phyloP scores from a whole-genome alignment of 257 asterid species.

The Mitragyna speciosa region DNA sequence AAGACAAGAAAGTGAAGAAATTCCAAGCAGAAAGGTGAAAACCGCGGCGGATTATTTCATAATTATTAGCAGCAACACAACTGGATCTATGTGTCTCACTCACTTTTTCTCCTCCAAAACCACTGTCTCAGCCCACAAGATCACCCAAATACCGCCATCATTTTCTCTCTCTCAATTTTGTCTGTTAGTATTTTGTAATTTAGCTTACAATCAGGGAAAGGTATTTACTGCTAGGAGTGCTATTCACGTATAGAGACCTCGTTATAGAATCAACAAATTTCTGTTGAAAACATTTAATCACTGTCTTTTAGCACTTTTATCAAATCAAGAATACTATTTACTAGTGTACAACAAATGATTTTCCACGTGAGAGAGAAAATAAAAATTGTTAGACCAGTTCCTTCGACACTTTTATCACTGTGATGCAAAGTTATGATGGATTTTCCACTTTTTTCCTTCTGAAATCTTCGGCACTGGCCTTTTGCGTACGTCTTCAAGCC shows the following conservation, averaged over 20 bases:
- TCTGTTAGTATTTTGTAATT: slow-evolving; percentile 35
- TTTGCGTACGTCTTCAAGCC: slow-evolving; percentile 23
- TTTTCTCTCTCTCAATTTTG: slow-evolving; percentile 9
- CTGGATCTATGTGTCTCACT: neutral
- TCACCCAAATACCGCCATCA: slow-evolving; percentile 22
- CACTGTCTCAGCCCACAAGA: slow-evolving; percentile 31
- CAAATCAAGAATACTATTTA: neutral
- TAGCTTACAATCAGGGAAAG: slow-evolving; percentile 15
- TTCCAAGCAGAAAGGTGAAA: neutral
- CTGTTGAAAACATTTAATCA: neutral
- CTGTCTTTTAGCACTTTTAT: slow-evolving; percentile 15
- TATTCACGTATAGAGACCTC: neutral
- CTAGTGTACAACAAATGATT: neutral
- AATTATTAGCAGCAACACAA: neutral
- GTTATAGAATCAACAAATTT: neutral
- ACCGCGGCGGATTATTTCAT: slow-evolving; percentile 13
- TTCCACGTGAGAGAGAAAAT: slow-evolving; percentile 8
- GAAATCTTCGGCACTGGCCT: slow-evolving; percentile 29
- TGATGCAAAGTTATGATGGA: neutral
- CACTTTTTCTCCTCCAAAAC: slow-evolving; percentile 7
- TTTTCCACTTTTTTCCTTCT: slow-evolving; percentile 1
- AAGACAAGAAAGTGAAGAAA: slow-evolving; percentile 6
- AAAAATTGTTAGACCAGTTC: neutral
- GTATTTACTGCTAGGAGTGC: slow-evolving; percentile 11
- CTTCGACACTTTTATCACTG: neutral